Conservation (phyloP, 495 filamentous ascomycete genomes). For the Neurospora sublineolata region DNA sequence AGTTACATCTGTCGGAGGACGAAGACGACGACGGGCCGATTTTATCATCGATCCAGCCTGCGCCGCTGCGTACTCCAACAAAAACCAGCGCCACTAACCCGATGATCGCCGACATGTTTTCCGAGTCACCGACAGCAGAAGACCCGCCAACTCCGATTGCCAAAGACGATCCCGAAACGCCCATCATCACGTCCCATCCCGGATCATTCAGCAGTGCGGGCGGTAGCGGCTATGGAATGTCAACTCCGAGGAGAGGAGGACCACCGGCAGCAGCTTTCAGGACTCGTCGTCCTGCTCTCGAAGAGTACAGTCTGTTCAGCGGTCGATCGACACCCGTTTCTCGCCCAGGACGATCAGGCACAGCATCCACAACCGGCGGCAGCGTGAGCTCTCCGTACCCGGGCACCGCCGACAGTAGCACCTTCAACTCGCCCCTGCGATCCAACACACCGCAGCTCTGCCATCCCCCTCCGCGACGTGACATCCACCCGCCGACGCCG, state of each 20-base stretch:
- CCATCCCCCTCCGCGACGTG: conserved; percentile 6
- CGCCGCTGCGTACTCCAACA: conserved; percentile 10
- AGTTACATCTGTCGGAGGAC: not conserved
- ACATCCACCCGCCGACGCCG: conserved; percentile 1
- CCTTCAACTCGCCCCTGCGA: conserved; percentile 5
- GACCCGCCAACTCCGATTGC: not conserved
- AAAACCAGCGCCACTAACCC: not conserved
- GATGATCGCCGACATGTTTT: not conserved
- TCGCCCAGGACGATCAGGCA: not conserved
- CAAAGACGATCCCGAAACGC: not conserved
- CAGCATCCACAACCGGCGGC: not conserved
- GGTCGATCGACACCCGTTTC: not conserved
- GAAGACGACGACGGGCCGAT: conserved; percentile 14
- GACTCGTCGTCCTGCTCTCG: conserved; percentile 17
- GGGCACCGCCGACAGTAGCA: conserved; percentile 9
- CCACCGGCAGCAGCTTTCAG: not conserved
- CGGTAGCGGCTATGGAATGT: not conserved
- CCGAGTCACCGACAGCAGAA: not conserved
- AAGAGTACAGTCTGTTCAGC: conserved; percentile 16
- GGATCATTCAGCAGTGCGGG: not conserved
- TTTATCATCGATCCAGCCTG: conserved; percentile 13
- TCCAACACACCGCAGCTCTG: conserved; percentile 15
- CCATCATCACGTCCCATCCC: not conserved
- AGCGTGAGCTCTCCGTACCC: conserved; percentile 2
- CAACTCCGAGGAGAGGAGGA: not conserved